phyloP scores from a whole-genome alignment of 2,329 filamentous ascomycete species.

The Botrytis sinoallii region DNA sequence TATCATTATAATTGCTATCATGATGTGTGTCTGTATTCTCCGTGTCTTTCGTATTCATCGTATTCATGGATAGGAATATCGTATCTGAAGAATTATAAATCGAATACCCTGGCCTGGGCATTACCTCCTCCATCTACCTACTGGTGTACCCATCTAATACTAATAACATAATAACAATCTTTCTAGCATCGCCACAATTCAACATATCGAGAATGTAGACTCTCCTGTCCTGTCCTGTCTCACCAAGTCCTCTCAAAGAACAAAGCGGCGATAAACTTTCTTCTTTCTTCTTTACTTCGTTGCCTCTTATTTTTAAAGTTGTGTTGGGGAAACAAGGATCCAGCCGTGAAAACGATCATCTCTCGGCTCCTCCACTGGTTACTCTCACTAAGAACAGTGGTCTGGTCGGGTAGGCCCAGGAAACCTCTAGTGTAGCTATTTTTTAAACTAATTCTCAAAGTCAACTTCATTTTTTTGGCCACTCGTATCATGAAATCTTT shows the following conservation, averaged over 20 bases:
- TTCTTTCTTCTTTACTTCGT: neutral
- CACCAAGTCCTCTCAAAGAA: neutral
- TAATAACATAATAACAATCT: neutral
- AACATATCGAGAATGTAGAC: neutral
- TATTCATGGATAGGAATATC: neutral
- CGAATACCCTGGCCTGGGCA: neutral
- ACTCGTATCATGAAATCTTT: neutral
- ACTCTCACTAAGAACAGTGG: neutral
- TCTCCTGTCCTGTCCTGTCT: neutral
- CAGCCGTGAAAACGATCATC: neutral
- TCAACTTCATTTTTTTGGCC: neutral
- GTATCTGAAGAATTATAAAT: neutral
- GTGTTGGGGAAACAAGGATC: slow-evolving; percentile 15
- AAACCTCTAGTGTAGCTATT: neutral
- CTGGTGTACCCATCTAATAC: neutral
- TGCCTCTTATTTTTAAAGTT: neutral
- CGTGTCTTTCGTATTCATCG: neutral
- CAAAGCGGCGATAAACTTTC: slow-evolving; percentile 4
- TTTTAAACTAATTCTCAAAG: neutral
- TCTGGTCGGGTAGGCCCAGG: neutral
- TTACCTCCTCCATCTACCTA: neutral
- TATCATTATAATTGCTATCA: neutral
- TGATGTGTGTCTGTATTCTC: neutral
- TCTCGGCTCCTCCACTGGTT: neutral
- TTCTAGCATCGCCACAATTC: neutral